These are phyloP conservation scores for Pythium brassicae DNA, from an alignment of 352 stramenopile genomes.

Conservation along the genomic window DNA sequence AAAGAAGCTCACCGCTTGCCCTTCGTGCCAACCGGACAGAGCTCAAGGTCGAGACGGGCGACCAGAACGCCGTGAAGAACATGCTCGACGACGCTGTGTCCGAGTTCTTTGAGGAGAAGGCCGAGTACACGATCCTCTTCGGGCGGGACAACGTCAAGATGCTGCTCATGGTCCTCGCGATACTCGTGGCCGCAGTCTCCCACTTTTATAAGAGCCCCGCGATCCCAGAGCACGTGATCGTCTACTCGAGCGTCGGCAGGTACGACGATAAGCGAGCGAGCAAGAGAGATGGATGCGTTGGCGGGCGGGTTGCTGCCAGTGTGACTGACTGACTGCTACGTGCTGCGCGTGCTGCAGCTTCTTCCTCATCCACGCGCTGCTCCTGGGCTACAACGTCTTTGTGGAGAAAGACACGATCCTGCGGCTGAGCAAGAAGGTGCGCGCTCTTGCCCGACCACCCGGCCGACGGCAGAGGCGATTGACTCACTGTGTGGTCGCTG, in stretches of 20 bases:
- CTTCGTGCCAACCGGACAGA: slow-evolving; percentile 23
- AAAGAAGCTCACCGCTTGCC: no score
- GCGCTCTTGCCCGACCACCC: no score
- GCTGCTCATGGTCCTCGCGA: slow-evolving; percentile 68
- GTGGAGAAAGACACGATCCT: slow-evolving; percentile 80
- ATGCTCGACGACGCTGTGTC: slow-evolving; percentile 78
- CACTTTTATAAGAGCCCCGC: slow-evolving; percentile 65
- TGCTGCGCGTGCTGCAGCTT: slow-evolving; percentile 36
- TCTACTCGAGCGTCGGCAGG: slow-evolving; percentile 66
- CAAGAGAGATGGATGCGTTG: not conserved
- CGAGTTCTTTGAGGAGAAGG: slow-evolving; percentile 65
- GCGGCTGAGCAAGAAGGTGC: slow-evolving; percentile 63
- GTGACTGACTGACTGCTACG: not conserved
- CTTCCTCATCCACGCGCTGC: slow-evolving; percentile 72
- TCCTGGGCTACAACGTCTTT: slow-evolving; percentile 65
- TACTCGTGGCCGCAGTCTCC: slow-evolving; percentile 49
- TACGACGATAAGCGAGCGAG: slow-evolving; percentile 13
- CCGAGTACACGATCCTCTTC: slow-evolving; percentile 61
- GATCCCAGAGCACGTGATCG: slow-evolving; percentile 60
- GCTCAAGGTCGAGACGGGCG: slow-evolving; percentile 64
- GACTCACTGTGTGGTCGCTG: not conserved
- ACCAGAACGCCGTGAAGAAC: slow-evolving; percentile 86
- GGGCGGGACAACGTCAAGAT: slow-evolving; percentile 84
- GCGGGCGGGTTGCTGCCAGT: not conserved
- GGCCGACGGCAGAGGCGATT: no score